A percentile compares a stretch with the other conserved stretches of the same genome.
Evolutionary conservation across 768 basidiomycete species (phyloP).

Genomic region (Megacollybia marginata): DNA sequence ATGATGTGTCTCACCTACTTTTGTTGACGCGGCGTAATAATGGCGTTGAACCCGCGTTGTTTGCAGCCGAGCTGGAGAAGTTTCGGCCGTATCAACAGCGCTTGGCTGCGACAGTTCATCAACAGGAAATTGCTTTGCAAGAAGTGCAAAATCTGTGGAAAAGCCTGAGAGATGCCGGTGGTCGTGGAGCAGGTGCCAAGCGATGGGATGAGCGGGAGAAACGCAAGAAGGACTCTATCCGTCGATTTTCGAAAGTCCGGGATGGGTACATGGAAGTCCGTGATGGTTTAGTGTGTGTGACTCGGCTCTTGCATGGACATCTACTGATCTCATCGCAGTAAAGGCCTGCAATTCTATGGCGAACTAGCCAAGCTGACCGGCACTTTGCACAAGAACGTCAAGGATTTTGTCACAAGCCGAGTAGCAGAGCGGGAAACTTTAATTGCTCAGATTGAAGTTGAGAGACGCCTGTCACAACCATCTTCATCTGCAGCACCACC

Average conservation of each 20-base stretch:
- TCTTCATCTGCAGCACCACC: conserved; percentile 26
- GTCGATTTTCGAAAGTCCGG: conserved; percentile 65
- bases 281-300: conserved; percentile 72
- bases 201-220: conserved; percentile 82
- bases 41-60: conserved; percentile 78
- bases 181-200: conserved; percentile 67
- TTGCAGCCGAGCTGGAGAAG: conserved; percentile 92
- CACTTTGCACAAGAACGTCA: conserved; percentile 51
- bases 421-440: conserved; percentile 65
- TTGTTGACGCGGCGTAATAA: conserved; percentile 84
- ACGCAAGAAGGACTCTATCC: conserved; percentile 65
- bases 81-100: conserved; percentile 89
- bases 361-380: conserved; percentile 63
- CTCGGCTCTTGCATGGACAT: conserved; percentile 6
- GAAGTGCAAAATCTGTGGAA: conserved; percentile 76
- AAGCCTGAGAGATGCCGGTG: conserved; percentile 60
- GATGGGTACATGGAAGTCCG: conserved; percentile 85
- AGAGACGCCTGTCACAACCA: conserved; percentile 49
- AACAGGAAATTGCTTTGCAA: conserved; percentile 66
- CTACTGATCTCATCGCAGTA: conserved; percentile 34
- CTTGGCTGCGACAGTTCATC: conserved; percentile 67
- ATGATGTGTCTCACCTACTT: conserved; percentile 93
- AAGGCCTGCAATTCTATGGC: conserved; percentile 84
- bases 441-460: conserved; percentile 61
- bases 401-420: conserved; percentile 55